Evolutionary conservation across 305 asterid species (phyloP).

Genomic region (Salvia sclarea): DNA sequence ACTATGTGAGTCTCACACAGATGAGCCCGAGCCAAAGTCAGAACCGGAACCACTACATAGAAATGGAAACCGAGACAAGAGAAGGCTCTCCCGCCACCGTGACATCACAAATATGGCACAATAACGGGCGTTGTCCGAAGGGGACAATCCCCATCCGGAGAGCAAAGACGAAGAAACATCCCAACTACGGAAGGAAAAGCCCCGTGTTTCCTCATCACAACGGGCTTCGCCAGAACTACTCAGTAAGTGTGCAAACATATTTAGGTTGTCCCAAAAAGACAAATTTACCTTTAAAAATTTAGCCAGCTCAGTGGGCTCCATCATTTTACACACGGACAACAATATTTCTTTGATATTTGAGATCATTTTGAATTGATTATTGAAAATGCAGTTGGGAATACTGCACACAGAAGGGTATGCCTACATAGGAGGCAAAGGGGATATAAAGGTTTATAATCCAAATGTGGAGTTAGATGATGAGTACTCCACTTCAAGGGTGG

Average conservation of each 20-base stretch:
- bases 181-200: conserved; percentile 23
- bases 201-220: conserved; percentile 5
- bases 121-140: conserved; percentile 63
- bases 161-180: background rate
- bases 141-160: conserved; percentile 70
- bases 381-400: conserved; percentile 42
- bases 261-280: no score
- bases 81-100: conserved; percentile 6
- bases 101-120: conserved; percentile 58
- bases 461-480: conserved; percentile 58
- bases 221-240: conserved; percentile 45
- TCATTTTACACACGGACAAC: no score
- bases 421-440: conserved; percentile 66
- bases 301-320: no score
- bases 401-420: conserved; percentile 50
- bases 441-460: conserved; percentile 54
- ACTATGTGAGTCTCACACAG: conserved; percentile 29
- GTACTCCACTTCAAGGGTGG: conserved; percentile 51
- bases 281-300: no score
- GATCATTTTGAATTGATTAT: background rate
- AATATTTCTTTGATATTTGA: background rate
- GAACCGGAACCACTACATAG: conserved; percentile 23
- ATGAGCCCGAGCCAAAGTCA: conserved; percentile 44
- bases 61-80: conserved; percentile 12
- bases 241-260: conserved; percentile 43